Evolutionary conservation across 2,329 filamentous ascomycete species (phyloP), one percentile per base, ranked within the genome.

Genomic region (Alternaria longipes): DNA sequence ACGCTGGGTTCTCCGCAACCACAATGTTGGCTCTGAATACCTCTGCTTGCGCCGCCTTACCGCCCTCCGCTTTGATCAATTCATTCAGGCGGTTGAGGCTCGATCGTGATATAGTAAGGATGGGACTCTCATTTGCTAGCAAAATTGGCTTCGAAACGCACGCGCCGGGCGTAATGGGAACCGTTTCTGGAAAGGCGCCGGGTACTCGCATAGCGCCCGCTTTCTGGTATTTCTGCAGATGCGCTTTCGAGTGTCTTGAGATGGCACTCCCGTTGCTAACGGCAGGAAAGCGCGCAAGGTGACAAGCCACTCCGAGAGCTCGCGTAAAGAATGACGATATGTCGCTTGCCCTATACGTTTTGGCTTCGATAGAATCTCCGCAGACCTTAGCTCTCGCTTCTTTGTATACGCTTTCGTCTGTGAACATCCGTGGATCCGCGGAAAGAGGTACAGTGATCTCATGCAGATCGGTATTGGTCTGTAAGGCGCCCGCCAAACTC

Each of bases 1-100:
- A 81, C 65, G 72, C 69, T 30, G 71, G 79, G 63, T 81, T 80
- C 68, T 79, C 75, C 45, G 85, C 86, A 38, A 98, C 81, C 8
- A 97, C 86, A 54, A 99, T 89, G 70, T 99, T 99, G 28, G 93
- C 93, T 50, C 95, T 88, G 76, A 98, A 99, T 1, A 92, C 89
- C 40, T 91, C 87, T 3, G 91, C 86, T 22, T 88, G 84, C 3
- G 93, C 89, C 0, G 86, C 83, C 63, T 85, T 88, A n/a, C 87
- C 87, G 20, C 86, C 86, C n/a, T 81, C 83, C 4, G 80, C 78
- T 54, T 81, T 84, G 68, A 98, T 95, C 12, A 87, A 83, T 61
- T 86, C 81, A 72, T 98, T 98, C 8, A 98, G 81, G 2, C 85
- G 85, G 47, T 92, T 89, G 49, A 98, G 85, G 68, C 93, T 97